Evolutionary conservation across 257 asterid genomes (phyloP), one percentile per base, ranked within the genome.

Genomic region (Catharanthus roseus): DNA sequence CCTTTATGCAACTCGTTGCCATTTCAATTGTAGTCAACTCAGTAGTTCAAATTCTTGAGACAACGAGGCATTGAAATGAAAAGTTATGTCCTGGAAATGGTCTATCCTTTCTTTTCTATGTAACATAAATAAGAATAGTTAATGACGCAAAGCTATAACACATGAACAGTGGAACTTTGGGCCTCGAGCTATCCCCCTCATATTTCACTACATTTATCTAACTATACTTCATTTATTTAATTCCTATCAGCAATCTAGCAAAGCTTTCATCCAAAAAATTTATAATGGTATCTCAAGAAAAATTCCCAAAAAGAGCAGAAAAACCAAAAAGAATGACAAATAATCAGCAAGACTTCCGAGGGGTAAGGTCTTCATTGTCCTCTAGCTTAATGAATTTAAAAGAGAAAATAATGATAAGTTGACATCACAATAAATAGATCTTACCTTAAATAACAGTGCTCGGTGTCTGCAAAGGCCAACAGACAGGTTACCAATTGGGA

Each of bases 391-490:
- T 47, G 39, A 54, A 64, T 50, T 44, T 57, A 47, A 64, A 74
- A 16, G 44, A 2, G 28, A 62, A 62, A 62, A 34, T 19, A 6
- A 33, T 19, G 47, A 18, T 62, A 34, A 58, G 13, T 19, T 11
- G 26, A 7, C 13, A 21, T 36, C 21, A 34, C 3, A 34, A 18
- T 16, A 62, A 62, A 28, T 1, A 10, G 47, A 34, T 18, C 67
- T 19, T 91, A 89, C 99, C 86, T 95, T 95, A 83, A 95, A 95
- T 68, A 95, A 86, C 85, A 95, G 77, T 6, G 91, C 79, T 15
- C 98, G 93, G 64, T 95, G 97, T 69, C 95, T 83, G 77, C 99
- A 95, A 65, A 87, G 87, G 72, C 99, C 99, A 67, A 81, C 51
- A 11, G 88, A 81, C 73, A 95, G 77, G 77, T 89, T 87, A 71